phyloP scores from a whole-genome alignment of 2,329 filamentous ascomycete genomes.

The Paraphoma chrysanthemicola region DNA sequence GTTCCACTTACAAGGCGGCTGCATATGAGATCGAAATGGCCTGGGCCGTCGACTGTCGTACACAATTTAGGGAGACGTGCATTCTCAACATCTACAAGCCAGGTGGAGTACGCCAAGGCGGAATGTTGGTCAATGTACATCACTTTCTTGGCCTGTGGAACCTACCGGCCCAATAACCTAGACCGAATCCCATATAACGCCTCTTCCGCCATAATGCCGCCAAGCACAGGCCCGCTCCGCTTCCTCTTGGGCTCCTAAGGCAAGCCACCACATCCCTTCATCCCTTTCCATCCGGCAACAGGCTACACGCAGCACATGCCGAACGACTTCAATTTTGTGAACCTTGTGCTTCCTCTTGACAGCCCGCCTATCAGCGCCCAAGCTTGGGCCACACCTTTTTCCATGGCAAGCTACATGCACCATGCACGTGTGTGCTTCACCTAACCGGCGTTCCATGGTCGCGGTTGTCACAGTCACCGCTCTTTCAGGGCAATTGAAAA shows the following conservation, averaged over 20 bases:
- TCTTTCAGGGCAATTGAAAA: neutral
- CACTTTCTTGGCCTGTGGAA: conserved; percentile 26
- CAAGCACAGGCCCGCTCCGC: conserved; percentile 35
- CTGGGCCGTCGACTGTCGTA: conserved; percentile 25
- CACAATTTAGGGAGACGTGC: conserved; percentile 16
- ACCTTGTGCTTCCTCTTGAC: conserved; percentile 8
- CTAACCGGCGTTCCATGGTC: neutral
- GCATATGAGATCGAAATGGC: neutral
- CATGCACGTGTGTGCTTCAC: conserved; percentile 21
- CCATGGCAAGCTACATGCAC: conserved; percentile 9
- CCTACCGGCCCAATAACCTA: conserved; percentile 24
- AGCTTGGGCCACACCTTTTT: conserved; percentile 12
- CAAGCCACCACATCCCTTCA: conserved; percentile 20
- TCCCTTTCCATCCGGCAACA: conserved; percentile 20
- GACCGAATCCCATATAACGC: conserved; percentile 9
- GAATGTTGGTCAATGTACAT: conserved; percentile 24
- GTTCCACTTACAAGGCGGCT: neutral
- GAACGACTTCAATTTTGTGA: conserved; percentile 16
- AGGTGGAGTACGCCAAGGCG: conserved; percentile 31
- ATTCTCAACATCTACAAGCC: conserved; percentile 22
- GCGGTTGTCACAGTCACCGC: neutral
- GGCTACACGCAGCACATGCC: conserved; percentile 2
- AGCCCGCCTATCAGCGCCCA: conserved; percentile 17
- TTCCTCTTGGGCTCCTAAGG: conserved; percentile 17
- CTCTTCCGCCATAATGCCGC: conserved; percentile 23